A percentile compares a stretch with the other conserved stretches of the same genome.
phyloP scores from a whole-genome alignment of 352 stramenopile species.

The Saprolegnia diclina region DNA sequence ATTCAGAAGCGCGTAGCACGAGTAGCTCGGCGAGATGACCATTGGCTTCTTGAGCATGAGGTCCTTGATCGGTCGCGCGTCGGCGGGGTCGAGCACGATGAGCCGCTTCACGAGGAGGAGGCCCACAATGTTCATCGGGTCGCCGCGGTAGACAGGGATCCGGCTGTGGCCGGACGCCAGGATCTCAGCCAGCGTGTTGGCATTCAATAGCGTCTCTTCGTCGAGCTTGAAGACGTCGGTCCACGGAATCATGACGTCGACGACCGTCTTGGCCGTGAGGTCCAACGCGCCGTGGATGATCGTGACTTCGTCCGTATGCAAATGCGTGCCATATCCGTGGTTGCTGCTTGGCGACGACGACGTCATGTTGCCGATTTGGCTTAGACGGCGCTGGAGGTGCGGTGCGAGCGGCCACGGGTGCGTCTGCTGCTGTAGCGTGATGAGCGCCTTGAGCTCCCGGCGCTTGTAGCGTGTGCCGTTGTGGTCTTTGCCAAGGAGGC shows the following conservation, averaged over 20 bases:
- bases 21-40: conserved; percentile 71
- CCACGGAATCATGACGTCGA: conserved; percentile 87
- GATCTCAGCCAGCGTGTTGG: conserved; percentile 74
- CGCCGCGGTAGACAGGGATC: conserved; percentile 81
- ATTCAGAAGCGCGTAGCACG: conserved; percentile 86
- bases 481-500: conserved; percentile 70
- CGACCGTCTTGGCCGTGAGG: conserved; percentile 79
- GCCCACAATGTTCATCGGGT: conserved; percentile 72
- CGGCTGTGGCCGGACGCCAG: conserved; percentile 78
- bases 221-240: conserved; percentile 83
- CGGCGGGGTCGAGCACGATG: conserved; percentile 83
- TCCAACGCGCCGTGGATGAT: conserved; percentile 90
- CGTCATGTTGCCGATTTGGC: conserved; percentile 31
- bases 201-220: conserved; percentile 63
- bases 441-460: conserved; percentile 83
- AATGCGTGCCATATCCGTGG: conserved; percentile 37
- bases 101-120: conserved; percentile 85
- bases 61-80: conserved; percentile 55
- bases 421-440: conserved; percentile 68
- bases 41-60: conserved; percentile 67
- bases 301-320: conserved; percentile 85
- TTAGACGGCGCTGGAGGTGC: conserved; percentile 2
- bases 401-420: conserved; percentile 30
- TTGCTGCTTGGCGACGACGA: conserved; percentile 30
- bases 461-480: conserved; percentile 81